These are phyloP conservation scores for Bolboschoenoplectus hybrid DNA, from an alignment of 202 grass and related monocot genomes.

Conservation along the genomic window DNA sequence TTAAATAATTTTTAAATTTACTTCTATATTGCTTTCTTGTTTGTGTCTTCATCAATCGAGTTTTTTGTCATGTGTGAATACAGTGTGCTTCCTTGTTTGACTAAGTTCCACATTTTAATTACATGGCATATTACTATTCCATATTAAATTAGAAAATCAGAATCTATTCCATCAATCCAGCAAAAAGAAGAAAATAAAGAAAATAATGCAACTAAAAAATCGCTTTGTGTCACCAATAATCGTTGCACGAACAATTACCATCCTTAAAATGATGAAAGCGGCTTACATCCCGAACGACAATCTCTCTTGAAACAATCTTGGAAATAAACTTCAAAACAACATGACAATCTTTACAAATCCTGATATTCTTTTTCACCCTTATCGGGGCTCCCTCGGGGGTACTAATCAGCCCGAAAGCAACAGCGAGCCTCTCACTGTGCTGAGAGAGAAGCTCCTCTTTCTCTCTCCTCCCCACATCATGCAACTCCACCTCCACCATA, in stretches of 20 bases:
- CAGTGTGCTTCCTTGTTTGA: not conserved
- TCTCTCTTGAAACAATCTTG: constrained; percentile 69
- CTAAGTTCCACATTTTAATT: not conserved
- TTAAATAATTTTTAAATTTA: not conserved
- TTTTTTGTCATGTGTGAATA: too few relatives aligned
- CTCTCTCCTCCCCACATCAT: constrained; percentile 59
- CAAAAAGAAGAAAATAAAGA: not conserved
- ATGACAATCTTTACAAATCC: constrained; percentile 86
- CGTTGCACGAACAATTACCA: constrained; percentile 74
- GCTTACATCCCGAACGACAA: constrained; percentile 79
- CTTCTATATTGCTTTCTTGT: not conserved
- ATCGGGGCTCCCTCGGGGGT: constrained; percentile 59
- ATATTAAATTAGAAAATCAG: not conserved
- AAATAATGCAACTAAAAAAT: constrained; percentile 21
- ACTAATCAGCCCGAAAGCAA: constrained; percentile 61
- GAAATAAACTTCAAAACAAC: constrained; percentile 66
- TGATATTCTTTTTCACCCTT: constrained; percentile 85
- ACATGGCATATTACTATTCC: not conserved
- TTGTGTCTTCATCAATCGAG: not conserved
- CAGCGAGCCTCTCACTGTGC: constrained; percentile 71
- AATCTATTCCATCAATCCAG: constrained; percentile 13
- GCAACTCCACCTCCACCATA: constrained; percentile 67
- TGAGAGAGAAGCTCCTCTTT: constrained; percentile 90
- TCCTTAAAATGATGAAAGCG: constrained; percentile 90
- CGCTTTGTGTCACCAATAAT: constrained; percentile 62